Base-by-base conservation (phyloP, 257 asterid genomes). In the Solanum piurae region DNA sequence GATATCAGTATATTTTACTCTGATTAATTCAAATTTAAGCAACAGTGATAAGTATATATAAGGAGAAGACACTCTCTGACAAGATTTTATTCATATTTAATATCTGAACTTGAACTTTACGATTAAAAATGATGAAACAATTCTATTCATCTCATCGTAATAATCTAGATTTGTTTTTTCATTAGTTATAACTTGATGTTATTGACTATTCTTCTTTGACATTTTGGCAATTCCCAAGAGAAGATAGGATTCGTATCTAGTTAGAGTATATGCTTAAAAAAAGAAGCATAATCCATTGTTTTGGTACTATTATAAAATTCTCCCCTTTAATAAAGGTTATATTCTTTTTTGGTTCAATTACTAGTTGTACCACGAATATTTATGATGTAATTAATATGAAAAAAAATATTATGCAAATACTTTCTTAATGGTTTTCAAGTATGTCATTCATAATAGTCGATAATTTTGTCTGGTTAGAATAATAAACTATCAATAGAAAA, bases 231-330 rank as follows among this genome's bases (percentile, higher is more conserved):
- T 18, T 83, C 5, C 36, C 55, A 58, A 42, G 49, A 27, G n/a
- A 33, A 9, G 9, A 37, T 85, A 86, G 87, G 87, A 90, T 90
- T 74, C 91, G 91, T 33, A 90, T 90, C 86, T 49, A 31, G 72
- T 46, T 25, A n/a, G 38, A 89, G 92, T 36, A 88, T 88, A 88
- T 88, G 88, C 88, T 58, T 62, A 62, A 11, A 33, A 31, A 29
- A 21, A 3, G 23, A 52, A 49, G 60, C 52, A 80, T 18, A 27
- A 13, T 31, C 21, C 69, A 77, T 11, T 31, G 9, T 44, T 29
- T 46, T 83, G 46, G 89, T 34, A 83, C 21, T 11, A 69, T 74
- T 42, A 64, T 86, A 66, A 86, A 58, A 44, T 44, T 77, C 79
- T 25, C 3, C n/a, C 6, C 16, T 76, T 23, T 76, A n/a, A n/a